Base-by-base conservation (phyloP, 2,329 filamentous ascomycete genomes). In the Cladophialophora psammophila region DNA sequence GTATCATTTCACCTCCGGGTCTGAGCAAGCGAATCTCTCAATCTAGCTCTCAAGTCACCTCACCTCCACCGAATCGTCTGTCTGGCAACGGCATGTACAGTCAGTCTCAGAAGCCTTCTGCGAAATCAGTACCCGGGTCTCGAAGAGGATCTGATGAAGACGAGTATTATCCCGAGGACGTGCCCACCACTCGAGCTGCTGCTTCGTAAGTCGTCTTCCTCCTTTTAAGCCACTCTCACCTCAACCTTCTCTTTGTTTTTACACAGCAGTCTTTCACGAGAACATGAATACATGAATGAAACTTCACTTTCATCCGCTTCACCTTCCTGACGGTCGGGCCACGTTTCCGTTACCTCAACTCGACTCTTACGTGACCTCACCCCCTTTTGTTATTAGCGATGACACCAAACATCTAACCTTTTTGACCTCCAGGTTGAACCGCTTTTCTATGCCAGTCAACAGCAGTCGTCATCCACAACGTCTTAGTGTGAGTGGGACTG, bases 391-490 rank as follows among this genome's bases (percentile, higher is more conserved):
- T 62, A 40, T 48, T 64, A 31, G 18, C 18, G 26, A 50, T 9
- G 34, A 64, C 52, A n/a, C 31, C 13, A 63, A 58, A 58, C 60
- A 26, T 62, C 70, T 72, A 65, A 65, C 67, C 35, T 61, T 50
- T 67, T 69, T 64, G 65, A 70, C 73, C 73, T 36, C 36, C 20
- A 96, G 92, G 72, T 85, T 90, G 68, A 96, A 97, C 78, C 91
- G 94, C 71, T 96, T 96, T 79, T 97, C 94, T 4, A 94, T 97
- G 91, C 94, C 94, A 36, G 91, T 94, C 60, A 92, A 72, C 87
- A 90, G 69, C 81, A 63, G 54, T 66, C 62, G 72, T 40, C 63
- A 65, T 42, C 62, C 66, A 50, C 67, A 72, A 56, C 66, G 72
- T 52, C 54, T 68, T 12, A 68, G 69, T 60, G 57, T 70, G 20